Evolutionary conservation across 208 protist species (phyloP).

Genomic region (Trichomonas tenax): DNA sequence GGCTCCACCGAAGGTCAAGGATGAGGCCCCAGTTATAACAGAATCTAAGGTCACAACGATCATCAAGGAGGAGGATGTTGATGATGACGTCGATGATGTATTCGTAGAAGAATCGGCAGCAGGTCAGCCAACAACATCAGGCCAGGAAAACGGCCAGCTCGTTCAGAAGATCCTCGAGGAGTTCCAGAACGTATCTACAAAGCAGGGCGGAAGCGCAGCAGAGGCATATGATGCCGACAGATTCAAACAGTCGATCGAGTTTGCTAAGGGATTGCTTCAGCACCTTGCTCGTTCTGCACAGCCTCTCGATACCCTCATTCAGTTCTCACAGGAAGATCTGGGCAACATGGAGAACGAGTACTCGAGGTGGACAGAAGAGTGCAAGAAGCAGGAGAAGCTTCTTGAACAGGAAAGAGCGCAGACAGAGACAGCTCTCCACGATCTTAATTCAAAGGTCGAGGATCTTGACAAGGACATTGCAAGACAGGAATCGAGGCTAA

Average conservation of each 20-base stretch:
- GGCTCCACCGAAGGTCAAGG: not conserved
- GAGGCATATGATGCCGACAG: not conserved
- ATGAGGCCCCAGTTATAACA: not conserved
- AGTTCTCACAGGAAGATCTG: constrained; percentile 17
- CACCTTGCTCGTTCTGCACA: not conserved
- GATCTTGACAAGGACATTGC: not conserved
- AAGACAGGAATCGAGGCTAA: not conserved
- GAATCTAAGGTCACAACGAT: not conserved
- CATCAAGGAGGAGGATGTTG: not conserved
- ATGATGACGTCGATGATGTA: constrained; percentile 7
- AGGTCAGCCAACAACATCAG: not conserved
- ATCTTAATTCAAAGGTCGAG: not conserved
- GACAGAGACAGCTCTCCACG: not conserved
- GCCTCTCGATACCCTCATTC: not conserved
- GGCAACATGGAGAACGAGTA: constrained; percentile 19
- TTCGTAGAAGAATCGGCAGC: not conserved
- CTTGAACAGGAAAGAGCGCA: not conserved
- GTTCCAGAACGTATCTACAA: not conserved
- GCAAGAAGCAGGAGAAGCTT: not conserved
- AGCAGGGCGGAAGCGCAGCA: not conserved
- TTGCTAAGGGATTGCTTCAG: not conserved
- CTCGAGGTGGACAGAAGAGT: not conserved
- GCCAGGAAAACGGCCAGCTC: not conserved
- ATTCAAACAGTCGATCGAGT: not conserved
- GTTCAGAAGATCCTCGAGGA: not conserved